Conservation (phyloP, 805 yeast genomes). For the Wickerhamiella allomyrinae region DNA sequence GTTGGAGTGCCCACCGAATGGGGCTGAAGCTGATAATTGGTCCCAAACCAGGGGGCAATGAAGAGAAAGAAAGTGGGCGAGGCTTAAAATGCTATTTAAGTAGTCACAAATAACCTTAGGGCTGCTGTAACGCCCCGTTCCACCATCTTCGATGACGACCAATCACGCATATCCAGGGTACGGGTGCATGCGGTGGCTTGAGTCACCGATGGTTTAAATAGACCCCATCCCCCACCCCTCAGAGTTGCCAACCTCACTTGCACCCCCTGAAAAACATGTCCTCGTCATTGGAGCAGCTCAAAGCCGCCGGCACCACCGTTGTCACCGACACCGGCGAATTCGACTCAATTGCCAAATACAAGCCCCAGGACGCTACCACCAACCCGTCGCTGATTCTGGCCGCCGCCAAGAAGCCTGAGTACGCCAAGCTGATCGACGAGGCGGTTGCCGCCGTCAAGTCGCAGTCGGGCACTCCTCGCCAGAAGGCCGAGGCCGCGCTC, state of each 20-base stretch:
- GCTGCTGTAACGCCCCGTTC: no score
- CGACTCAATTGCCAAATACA: constrained; percentile 89
- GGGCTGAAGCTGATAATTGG: no score
- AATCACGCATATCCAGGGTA: not conserved
- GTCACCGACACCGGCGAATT: constrained; percentile 99
- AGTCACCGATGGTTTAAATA: not conserved
- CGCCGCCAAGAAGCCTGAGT: constrained; percentile 81
- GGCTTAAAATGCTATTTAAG: no score
- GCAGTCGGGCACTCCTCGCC: constrained; percentile 26
- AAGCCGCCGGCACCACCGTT: constrained; percentile 88
- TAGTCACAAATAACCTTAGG: no score
- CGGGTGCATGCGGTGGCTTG: not conserved
- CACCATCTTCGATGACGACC: not conserved
- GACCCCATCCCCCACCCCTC: no score
- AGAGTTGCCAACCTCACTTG: no score
- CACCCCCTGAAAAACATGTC: constrained; percentile 32
- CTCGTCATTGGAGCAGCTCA: constrained; percentile 85
- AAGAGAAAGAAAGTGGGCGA: no score
- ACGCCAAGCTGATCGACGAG: constrained; percentile 75
- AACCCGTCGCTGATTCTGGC: constrained; percentile 96
- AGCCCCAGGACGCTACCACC: constrained; percentile 99
- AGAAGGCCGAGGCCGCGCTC: constrained; percentile 67
- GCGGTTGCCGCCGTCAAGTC: constrained; percentile 79
- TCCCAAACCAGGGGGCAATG: no score
- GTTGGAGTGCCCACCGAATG: not conserved